Evolutionary conservation across 768 basidiomycete species (phyloP).

Genomic region (Leccinum boreale): DNA sequence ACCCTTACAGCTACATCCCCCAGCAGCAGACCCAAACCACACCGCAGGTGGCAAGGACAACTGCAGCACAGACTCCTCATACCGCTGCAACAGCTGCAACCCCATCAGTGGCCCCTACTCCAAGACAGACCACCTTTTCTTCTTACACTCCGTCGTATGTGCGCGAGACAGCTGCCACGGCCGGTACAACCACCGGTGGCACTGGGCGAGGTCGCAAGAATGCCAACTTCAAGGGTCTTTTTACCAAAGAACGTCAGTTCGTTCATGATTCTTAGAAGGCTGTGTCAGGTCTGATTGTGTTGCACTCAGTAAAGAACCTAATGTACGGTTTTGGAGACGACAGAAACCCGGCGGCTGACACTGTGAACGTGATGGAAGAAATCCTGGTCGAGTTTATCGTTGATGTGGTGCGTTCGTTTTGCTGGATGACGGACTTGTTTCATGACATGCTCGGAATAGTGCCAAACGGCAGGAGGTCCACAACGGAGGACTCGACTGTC

Average conservation of each 20-base stretch:
- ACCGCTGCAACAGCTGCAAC: constrained; percentile 28
- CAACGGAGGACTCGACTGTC: constrained; percentile 73
- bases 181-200: constrained; percentile 37
- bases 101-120: constrained; percentile 28
- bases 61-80: constrained; percentile 22
- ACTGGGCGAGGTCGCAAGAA: constrained; percentile 57
- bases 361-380: constrained; percentile 90
- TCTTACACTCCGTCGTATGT: constrained; percentile 52
- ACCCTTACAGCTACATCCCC: constrained; percentile 59
- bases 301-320: constrained; percentile 62
- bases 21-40: constrained; percentile 33
- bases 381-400: constrained; percentile 88
- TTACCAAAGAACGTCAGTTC: constrained; percentile 75
- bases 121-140: constrained; percentile 48
- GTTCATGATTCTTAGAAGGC: not conserved
- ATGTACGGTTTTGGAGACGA: constrained; percentile 97
- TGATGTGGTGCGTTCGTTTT: constrained; percentile 66
- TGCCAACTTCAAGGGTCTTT: constrained; percentile 69
- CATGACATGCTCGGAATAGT: constrained; percentile 41
- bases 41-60: constrained; percentile 28
- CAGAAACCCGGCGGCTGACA: constrained; percentile 81
- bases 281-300: constrained; percentile 13
- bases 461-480: constrained; percentile 66
- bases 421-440: constrained; percentile 1
- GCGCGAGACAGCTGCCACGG: constrained; percentile 43